Base-by-base conservation (phyloP, 768 basidiomycete genomes). In the Albatrellus ellisii region DNA sequence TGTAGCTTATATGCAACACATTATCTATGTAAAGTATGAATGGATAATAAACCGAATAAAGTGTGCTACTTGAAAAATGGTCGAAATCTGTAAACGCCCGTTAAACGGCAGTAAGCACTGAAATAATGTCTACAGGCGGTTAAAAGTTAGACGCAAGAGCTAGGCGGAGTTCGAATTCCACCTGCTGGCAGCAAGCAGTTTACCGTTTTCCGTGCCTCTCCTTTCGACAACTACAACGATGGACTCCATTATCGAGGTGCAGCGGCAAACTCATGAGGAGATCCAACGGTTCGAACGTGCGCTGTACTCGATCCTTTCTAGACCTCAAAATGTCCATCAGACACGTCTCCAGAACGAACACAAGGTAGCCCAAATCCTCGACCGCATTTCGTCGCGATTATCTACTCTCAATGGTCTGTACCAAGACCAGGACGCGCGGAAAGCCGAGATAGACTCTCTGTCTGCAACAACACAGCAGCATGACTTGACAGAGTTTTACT, bases 231-330 rank as follows among this genome's bases (percentile, higher is more conserved):
- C 35, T 33, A n/a, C 36, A 26, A 44, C 45, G 33, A 95, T 95
- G 92, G 90, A 97, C 71, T 91, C 88, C 35, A 68, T 88, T 54
- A 69, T 97, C 57, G 94, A 99, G 63, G 65, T 86, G n/a, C 86
- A 94, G 56, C 79, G 94, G 40, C 90, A 91, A 54, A 85, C 82
- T 10, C 94, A 98, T 63, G 91, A 97, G 63, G 92, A 97, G 60
- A 72, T 90, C 20, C 94, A 99, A 64, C 79, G 85, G 40, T 85
- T 89, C 52, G 85, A 98, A 59, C 72, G 78, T 36, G 88, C 84
- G 8, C 72, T 97, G 14, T 87, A 88, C 43, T 79, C 79, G 3
- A 67, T 95, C 12, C 72, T 98, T 24, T 81, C 87, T 11, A 68
- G 81, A 47, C 73, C 69, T 39, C 65, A 70, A 47, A 54, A 70